phyloP scores from a whole-genome alignment of 1,284 basidiomycete species.

The Cutaneotrichosporon sp. region DNA sequence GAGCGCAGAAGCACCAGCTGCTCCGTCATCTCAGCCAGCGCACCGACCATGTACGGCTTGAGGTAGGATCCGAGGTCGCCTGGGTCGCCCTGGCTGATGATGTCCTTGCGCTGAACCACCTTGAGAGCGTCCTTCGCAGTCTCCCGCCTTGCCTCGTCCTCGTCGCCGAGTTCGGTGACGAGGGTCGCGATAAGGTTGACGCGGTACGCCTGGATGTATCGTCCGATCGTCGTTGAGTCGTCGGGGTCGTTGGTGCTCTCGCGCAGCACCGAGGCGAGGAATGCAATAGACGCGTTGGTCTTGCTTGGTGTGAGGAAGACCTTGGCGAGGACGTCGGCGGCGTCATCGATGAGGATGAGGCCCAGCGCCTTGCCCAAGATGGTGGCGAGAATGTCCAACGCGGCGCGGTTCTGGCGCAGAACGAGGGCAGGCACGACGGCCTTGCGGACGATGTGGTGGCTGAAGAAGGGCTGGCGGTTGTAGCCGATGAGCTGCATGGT shows the following conservation, averaged over 20 bases:
- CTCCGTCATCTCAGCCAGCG: constrained; percentile 78
- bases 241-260: constrained; percentile 18
- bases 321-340: constrained; percentile 68
- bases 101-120: constrained; percentile 63
- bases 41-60: constrained; percentile 73
- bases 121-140: constrained; percentile 58
- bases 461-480: constrained; percentile 62
- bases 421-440: constrained; percentile 73
- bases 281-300: constrained; percentile 57
- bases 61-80: constrained; percentile 63
- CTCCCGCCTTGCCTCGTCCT: constrained; percentile 59
- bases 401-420: constrained; percentile 60
- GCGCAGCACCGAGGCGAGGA: constrained; percentile 62
- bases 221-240: constrained; percentile 8
- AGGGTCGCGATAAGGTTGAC: constrained; percentile 70
- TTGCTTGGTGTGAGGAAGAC: constrained; percentile 62
- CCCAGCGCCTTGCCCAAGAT: constrained; percentile 60
- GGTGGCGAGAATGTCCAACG: constrained; percentile 57
- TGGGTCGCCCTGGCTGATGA: constrained; percentile 26
- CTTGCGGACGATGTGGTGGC: constrained; percentile 60
- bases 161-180: constrained; percentile 73
- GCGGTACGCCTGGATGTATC: constrained; percentile 62
- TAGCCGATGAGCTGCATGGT: constrained; percentile 47
- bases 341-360: constrained; percentile 64
- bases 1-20: constrained; percentile 74